These are phyloP conservation scores for Candida ortonii DNA, from an alignment of 805 yeast species.

Conservation along the genomic window DNA sequence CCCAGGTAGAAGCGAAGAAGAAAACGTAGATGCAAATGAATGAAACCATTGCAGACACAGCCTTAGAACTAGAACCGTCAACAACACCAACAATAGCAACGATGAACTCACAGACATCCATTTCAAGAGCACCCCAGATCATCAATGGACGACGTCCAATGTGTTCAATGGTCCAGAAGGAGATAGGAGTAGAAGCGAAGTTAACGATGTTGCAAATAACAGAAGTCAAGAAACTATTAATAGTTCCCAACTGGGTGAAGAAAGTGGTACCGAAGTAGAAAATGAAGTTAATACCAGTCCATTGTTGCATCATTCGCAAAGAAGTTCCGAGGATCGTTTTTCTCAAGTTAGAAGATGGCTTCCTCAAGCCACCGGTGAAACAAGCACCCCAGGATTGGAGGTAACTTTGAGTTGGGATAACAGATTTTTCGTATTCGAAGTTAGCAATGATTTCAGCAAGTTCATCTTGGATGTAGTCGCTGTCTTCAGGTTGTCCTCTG, in stretches of 20 bases:
- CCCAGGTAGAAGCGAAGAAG: slow-evolving; percentile 82
- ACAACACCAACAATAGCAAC: slow-evolving; percentile 44
- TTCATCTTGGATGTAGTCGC: slow-evolving; percentile 46
- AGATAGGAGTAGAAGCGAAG: slow-evolving; percentile 51
- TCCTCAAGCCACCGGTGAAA: slow-evolving; percentile 40
- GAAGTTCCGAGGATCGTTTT: slow-evolving; percentile 43
- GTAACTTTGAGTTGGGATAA: slow-evolving; percentile 36
- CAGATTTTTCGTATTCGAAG: slow-evolving; percentile 42
- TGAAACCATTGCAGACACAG: slow-evolving; percentile 35
- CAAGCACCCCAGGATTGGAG: slow-evolving; percentile 41
- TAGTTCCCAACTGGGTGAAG: slow-evolving; percentile 51
- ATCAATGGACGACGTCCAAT: slow-evolving; percentile 56
- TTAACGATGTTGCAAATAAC: slow-evolving; percentile 54
- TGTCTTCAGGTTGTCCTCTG: slow-evolving; percentile 48
- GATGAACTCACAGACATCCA: slow-evolving; percentile 54
- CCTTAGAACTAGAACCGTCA: slow-evolving; percentile 27
- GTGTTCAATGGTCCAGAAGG: slow-evolving; percentile 51
- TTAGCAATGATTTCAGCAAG: slow-evolving; percentile 51
- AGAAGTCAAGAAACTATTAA: slow-evolving; percentile 45
- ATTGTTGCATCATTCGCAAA: slow-evolving; percentile 59
- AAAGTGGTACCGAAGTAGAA: slow-evolving; percentile 73
- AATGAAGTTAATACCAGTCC: slow-evolving; percentile 74
- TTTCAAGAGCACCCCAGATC: slow-evolving; percentile 48
- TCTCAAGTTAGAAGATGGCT: slow-evolving; percentile 38
- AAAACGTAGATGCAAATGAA: slow-evolving; percentile 63